These are phyloP conservation scores for Macroventuria anomochaeta DNA, from an alignment of 2,329 filamentous ascomycete species.

Conservation along the genomic window DNA sequence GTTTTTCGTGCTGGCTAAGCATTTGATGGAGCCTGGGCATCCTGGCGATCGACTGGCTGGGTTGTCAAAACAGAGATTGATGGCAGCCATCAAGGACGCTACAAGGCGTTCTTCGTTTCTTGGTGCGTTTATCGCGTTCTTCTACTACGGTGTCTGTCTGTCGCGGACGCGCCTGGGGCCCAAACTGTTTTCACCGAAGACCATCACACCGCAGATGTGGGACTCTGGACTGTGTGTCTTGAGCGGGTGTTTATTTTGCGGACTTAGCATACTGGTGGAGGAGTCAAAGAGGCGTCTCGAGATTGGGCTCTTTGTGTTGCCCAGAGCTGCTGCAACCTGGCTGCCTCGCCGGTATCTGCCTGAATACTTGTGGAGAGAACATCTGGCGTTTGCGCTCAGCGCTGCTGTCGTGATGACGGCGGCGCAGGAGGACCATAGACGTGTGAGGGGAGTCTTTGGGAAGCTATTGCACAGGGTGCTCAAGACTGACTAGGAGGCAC, in stretches of 20 bases:
- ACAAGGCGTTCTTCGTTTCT: constrained; percentile 78
- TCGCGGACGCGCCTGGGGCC: constrained; percentile 77
- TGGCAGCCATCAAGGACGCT: constrained; percentile 65
- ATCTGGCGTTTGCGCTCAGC: constrained; percentile 38
- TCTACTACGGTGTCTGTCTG: constrained; percentile 86
- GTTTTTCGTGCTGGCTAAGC: constrained; percentile 48
- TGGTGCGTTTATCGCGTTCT: constrained; percentile 76
- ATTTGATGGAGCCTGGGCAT: constrained; percentile 15
- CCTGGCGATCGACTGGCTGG: constrained; percentile 26
- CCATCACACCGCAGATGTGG: constrained; percentile 62
- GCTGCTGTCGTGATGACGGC: constrained; percentile 41
- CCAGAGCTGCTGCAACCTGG: constrained; percentile 75
- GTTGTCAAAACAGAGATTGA: constrained; percentile 43
- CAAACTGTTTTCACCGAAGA: constrained; percentile 64
- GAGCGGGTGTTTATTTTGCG: constrained; percentile 75
- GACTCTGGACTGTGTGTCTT: constrained; percentile 72
- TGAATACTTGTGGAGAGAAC: constrained; percentile 40
- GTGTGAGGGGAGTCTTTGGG: constrained; percentile 42
- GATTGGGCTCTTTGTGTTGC: constrained; percentile 80
- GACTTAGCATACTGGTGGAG: constrained; percentile 82
- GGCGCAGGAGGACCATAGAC: constrained; percentile 34
- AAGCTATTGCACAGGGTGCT: constrained; percentile 32
- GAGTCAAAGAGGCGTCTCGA: constrained; percentile 70
- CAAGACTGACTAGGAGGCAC: constrained; percentile 21
- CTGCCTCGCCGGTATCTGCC: constrained; percentile 71